Evolutionary conservation across 2,329 filamentous ascomycete genomes (phyloP), one percentile per base, ranked within the genome.

Genomic region (Epichloe bromicola): DNA sequence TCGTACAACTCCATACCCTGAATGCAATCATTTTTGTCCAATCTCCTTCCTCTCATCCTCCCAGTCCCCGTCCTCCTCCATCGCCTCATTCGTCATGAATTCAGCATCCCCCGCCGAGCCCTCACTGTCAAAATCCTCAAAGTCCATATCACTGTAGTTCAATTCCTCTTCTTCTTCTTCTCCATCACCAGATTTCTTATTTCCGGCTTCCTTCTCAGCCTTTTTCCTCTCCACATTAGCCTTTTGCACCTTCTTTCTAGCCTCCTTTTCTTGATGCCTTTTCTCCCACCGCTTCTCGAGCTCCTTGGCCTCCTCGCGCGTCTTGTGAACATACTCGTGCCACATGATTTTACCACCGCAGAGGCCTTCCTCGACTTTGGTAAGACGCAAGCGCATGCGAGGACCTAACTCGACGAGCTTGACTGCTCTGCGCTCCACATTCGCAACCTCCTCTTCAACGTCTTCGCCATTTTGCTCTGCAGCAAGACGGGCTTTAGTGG

Each of bases 351-450:
- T 93, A 47, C 93, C 93, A 26, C 79, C 78, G 61, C 89, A 96
- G 6, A 97, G 69, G 1, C 91, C 93, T 60, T 98, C 93, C 64
- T 98, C 93, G 4, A 98, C 90, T 71, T 98, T 98, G 51, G 88
- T 90, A 69, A 98, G 74, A 34, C 91, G 82, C 40, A 98, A 71
- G 54, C 80, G 85, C 85, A 98, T 84, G 50, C 93, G 81, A 1
- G 93, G 93, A 0, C 93, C 93, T 1, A 98, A 72, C 69, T 98
- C 93, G 3, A 95, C 83, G 6, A 98, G 74, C 65, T 95, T 96
- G 20, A 98, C 87, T 0, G 87, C 90, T 43, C 88, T 81, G 59
- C 88, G 87, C 68, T 95, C 87, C 6, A 94, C 85, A 33, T 74
- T 74, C 46, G 77, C 69, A 59, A 74, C 67, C 58, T 74, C 71